Evolutionary conservation across 441 rosid species (phyloP).

Genomic region (Euphorbia celastroides): DNA sequence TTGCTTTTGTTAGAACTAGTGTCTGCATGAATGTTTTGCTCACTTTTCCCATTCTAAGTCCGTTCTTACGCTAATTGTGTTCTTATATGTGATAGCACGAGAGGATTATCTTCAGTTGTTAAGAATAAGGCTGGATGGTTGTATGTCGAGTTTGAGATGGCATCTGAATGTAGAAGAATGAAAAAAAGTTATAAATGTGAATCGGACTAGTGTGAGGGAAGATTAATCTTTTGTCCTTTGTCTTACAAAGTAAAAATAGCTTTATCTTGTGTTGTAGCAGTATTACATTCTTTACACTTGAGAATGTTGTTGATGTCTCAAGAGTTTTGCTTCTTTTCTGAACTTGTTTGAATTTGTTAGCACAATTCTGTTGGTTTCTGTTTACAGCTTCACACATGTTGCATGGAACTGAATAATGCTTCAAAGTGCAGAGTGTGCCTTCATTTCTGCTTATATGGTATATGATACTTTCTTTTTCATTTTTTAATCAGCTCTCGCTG

Average conservation of each 20-base stretch:
- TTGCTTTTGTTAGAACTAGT: background rate
- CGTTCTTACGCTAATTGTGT: conserved; percentile 2
- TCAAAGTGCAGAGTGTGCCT: background rate
- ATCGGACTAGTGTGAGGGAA: background rate
- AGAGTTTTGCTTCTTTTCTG: background rate
- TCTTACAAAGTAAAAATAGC: background rate
- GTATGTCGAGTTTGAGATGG: background rate
- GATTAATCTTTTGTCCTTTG: background rate
- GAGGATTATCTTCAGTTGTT: conserved; percentile 2
- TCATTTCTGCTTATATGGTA: background rate
- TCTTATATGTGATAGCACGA: background rate
- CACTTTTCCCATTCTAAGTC: background rate
- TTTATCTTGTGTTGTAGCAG: background rate
- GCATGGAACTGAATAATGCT: background rate
- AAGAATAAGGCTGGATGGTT: background rate
- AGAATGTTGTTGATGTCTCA: background rate
- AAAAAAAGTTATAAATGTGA: conserved; percentile 4
- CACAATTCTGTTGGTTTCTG: background rate
- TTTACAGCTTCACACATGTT: background rate
- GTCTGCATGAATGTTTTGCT: background rate
- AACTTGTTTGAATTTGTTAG: background rate
- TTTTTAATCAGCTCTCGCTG: conserved; percentile 62
- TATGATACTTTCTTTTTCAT: conserved; percentile 16
- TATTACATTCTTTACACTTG: background rate
- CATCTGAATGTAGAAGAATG: background rate